Evolutionary conservation across 192 early-diverging fungal species (phyloP).

Genomic region (Podila epicladia): DNA sequence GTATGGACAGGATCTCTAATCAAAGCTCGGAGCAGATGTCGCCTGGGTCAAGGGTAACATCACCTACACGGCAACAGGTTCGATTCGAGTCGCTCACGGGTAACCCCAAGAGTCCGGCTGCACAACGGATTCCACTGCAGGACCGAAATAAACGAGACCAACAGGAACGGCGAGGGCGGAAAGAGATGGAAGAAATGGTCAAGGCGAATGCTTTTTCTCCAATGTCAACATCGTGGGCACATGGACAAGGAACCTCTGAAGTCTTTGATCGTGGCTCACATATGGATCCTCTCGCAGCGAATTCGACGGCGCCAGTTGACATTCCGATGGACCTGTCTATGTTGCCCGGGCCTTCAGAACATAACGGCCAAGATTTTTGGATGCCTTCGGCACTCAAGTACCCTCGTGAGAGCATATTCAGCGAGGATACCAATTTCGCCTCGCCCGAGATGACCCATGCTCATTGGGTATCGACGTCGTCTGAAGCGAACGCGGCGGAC

Average conservation of each 20-base stretch:
- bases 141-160: neutral
- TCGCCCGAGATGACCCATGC: neutral
- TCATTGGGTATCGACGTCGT: neutral
- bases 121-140: neutral
- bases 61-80: neutral
- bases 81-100: neutral
- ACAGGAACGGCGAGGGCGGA: neutral
- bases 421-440: conserved; percentile 3
- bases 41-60: neutral
- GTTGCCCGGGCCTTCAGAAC: too few relatives aligned
- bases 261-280: too few relatives aligned
- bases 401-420: conserved; percentile 6
- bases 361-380: neutral
- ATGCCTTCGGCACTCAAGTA: conserved; percentile 1
- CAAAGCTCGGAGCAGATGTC: neutral
- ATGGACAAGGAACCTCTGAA: too few relatives aligned
- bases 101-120: neutral
- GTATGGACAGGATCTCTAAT: neutral
- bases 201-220: neutral
- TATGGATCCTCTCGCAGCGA: too few relatives aligned
- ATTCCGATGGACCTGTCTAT: too few relatives aligned
- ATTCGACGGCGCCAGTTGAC: too few relatives aligned
- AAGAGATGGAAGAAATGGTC: neutral
- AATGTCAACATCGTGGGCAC: neutral
- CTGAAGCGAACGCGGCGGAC: too few relatives aligned